These are phyloP conservation scores for Cercospora janseana DNA, from an alignment of 2,329 filamentous ascomycete species.

Conservation along the genomic window DNA sequence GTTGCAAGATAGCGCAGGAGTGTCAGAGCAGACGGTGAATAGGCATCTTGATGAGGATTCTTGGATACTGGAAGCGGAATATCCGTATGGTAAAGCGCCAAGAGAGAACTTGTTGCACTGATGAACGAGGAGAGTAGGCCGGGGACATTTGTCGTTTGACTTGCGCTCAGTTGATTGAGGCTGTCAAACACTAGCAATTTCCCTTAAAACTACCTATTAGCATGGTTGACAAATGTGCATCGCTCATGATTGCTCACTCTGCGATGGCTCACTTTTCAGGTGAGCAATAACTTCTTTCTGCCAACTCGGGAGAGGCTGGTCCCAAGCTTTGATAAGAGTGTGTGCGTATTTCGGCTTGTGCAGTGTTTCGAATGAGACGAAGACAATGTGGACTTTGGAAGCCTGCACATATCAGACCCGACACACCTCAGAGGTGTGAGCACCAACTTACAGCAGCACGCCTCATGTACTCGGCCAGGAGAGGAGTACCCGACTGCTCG, in stretches of 20 bases:
- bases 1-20: constrained; percentile 84
- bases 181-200: constrained; percentile 77
- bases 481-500: constrained; percentile 71
- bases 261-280: constrained; percentile 24
- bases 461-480: constrained; percentile 70
- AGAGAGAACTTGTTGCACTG: constrained; percentile 65
- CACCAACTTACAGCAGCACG: constrained; percentile 64
- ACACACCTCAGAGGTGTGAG: neutral
- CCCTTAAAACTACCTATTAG: constrained; percentile 43
- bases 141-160: constrained; percentile 58
- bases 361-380: constrained; percentile 74
- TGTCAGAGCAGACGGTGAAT: constrained; percentile 68
- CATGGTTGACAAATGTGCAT: no score
- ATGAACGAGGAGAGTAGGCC: constrained; percentile 69
- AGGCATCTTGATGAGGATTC: constrained; percentile 42
- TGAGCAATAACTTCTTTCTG: constrained; percentile 33
- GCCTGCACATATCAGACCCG: constrained; percentile 44
- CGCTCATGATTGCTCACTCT: constrained; percentile 19
- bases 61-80: constrained; percentile 54
- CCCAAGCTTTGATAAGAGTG: constrained; percentile 56
- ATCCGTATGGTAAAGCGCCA: constrained; percentile 81
- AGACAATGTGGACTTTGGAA: constrained; percentile 67
- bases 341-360: constrained; percentile 64
- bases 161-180: constrained; percentile 64
- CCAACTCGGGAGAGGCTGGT: constrained; percentile 31